Evolutionary conservation across 2,329 filamentous ascomycete species (phyloP), one percentile per base, ranked within the genome.

Genomic region (Achaetomium macrosporum): DNA sequence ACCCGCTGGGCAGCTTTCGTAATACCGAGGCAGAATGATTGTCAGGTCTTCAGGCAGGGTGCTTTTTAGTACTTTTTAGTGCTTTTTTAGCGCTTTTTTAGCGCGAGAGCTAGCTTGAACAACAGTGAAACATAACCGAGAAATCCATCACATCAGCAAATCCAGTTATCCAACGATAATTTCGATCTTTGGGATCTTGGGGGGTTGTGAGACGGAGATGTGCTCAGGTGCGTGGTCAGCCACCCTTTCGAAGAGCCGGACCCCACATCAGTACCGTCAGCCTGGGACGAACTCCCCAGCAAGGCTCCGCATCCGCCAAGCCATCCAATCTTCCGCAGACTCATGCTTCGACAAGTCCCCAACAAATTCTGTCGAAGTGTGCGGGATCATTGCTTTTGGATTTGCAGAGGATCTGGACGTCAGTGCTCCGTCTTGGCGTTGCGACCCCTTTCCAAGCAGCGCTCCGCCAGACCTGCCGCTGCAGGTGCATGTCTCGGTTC

Each of bases 371-470:
- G 25, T 25, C 25, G 25, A 25, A 25, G 25, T 25, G 25, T n/a
- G n/a, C n/a, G n/a, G n/a, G n/a, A n/a, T n/a, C n/a, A n/a, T 25
- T 25, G 25, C 25, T 25, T 25, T 25, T 25, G 25, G 25, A 7
- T 25, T 25, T 7, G 25, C 25, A 7, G 25, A 25, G 25, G 25
- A 25, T 25, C 25, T 54, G 56, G 48, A 17, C 40, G 19, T 13
- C 44, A 36, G 29, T 36, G 29, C 49, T 56, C 56, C 56, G 51
- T 29, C 56, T 58, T 58, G 56, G 53, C 53, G 30, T 31, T 55
- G 53, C 41, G 36, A 53, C 53, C 17, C 25, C 52, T 31, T 46
- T 47, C 33, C 35, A 37, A 35, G 19, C 37, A 39, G 33, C 20
- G 42, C 16, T 50, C 44, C 42, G n/a, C n/a, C n/a, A n/a, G n/a